These are phyloP conservation scores for Apiotrichum mycotoxinovorans DNA, from an alignment of 1,284 basidiomycete species.

Conservation along the genomic window DNA sequence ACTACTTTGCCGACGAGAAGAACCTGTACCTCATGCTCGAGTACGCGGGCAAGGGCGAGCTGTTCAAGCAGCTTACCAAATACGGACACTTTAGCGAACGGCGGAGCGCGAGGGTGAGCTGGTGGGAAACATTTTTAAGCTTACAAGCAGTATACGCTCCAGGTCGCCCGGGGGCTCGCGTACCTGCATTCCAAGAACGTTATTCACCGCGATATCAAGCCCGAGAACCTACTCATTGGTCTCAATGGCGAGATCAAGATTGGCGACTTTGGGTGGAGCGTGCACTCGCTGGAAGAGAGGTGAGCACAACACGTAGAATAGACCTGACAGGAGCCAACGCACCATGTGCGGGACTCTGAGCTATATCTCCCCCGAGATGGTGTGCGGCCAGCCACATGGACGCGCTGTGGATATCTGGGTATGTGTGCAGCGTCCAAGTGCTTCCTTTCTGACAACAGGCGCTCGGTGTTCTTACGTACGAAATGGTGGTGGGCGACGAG, in stretches of 20 bases:
- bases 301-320: constrained; percentile 20
- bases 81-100: constrained; percentile 73
- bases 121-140: neutral
- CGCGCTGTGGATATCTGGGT: constrained; percentile 43
- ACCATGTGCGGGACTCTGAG: constrained; percentile 92
- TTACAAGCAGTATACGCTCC: constrained; percentile 72
- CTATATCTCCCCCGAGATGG: constrained; percentile 97
- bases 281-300: constrained; percentile 73
- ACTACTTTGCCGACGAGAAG: constrained; percentile 94
- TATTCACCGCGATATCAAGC: constrained; percentile 99
- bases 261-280: constrained; percentile 97
- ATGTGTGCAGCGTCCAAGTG: neutral
- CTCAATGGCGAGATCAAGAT: constrained; percentile 97
- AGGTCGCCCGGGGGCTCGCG: constrained; percentile 90
- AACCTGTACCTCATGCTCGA: constrained; percentile 97
- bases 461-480: constrained; percentile 88
- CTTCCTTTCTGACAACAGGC: constrained; percentile 62
- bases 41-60: constrained; percentile 83
- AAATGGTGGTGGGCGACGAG: constrained; percentile 84
- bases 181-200: constrained; percentile 95
- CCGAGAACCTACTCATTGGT: constrained; percentile 84
- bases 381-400: constrained; percentile 60
- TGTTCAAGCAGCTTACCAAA: constrained; percentile 82
- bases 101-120: constrained; percentile 61
- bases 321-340: constrained; percentile 52